Evolutionary conservation across 1,139 yeast genomes (phyloP).

Genomic region (Zygosaccharomyces sapae): DNA sequence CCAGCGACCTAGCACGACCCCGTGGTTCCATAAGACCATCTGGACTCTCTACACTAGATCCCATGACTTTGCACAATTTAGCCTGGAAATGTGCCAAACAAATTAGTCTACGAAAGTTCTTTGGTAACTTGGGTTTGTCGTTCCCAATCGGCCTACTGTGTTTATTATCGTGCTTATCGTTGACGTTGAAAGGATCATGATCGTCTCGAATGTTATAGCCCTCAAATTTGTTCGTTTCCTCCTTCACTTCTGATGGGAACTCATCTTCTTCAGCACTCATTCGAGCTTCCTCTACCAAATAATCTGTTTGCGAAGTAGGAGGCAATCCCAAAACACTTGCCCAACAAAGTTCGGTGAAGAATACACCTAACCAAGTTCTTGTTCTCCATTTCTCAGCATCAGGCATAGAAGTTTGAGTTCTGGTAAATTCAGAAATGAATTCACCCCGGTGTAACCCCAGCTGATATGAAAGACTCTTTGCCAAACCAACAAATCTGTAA

Average conservation of each 20-base stretch:
- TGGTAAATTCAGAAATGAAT: conserved; percentile 82
- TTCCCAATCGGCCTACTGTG: neutral
- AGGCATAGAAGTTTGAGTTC: conserved; percentile 84
- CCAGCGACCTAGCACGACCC: conserved; percentile 74
- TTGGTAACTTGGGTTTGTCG: conserved; percentile 47
- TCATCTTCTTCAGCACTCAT: conserved; percentile 42
- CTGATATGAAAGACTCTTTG: conserved; percentile 79
- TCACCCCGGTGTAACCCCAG: conserved; percentile 92
- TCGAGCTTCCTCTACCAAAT: conserved; percentile 72
- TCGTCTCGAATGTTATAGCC: conserved; percentile 2
- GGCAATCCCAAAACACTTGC: conserved; percentile 84
- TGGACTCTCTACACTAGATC: conserved; percentile 79
- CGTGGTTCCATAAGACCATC: conserved; percentile 87
- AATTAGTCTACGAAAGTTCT: conserved; percentile 66
- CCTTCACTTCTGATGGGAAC: neutral
- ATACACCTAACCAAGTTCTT: conserved; percentile 85
- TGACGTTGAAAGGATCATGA: conserved; percentile 2
- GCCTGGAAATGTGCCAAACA: conserved; percentile 79
- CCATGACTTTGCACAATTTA: conserved; percentile 80
- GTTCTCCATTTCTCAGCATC: conserved; percentile 95
- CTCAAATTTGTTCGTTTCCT: conserved; percentile 10
- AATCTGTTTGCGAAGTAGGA: conserved; percentile 81
- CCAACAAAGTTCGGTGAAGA: conserved; percentile 88
- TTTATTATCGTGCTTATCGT: neutral
- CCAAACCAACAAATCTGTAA: conserved; percentile 81